phyloP scores from a whole-genome alignment of 2,329 filamentous ascomycete genomes.

The Diaporthe sp. region DNA sequence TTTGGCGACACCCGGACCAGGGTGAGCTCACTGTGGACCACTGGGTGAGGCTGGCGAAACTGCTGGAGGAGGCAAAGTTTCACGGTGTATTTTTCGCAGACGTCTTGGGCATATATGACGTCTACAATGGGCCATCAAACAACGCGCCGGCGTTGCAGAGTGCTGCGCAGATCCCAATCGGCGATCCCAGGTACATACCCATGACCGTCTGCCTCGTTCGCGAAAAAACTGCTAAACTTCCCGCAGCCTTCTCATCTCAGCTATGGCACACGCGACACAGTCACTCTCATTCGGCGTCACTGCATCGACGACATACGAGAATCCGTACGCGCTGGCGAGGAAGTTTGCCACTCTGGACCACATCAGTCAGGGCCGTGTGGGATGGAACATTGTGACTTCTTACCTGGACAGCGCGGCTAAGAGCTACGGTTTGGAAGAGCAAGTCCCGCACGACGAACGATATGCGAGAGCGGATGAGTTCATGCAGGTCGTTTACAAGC shows the following conservation, averaged over 20 bases:
- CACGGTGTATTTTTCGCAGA: slow-evolving; percentile 57
- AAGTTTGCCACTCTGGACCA: slow-evolving; percentile 78
- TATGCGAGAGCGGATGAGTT: slow-evolving; percentile 76
- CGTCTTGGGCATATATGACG: slow-evolving; percentile 73
- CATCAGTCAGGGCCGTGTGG: slow-evolving; percentile 72
- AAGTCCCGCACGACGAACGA: slow-evolving; percentile 70
- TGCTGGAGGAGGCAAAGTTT: slow-evolving; percentile 54
- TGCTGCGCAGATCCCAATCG: slow-evolving; percentile 79
- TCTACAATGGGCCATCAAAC: slow-evolving; percentile 72
- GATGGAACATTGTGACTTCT: slow-evolving; percentile 77
- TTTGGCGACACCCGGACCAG: slow-evolving; percentile 41
- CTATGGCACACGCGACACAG: slow-evolving; percentile 78
- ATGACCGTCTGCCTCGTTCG: neutral
- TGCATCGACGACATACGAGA: slow-evolving; percentile 78
- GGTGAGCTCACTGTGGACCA: slow-evolving; percentile 60
- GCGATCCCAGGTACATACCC: slow-evolving; percentile 72
- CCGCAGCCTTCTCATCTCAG: slow-evolving; percentile 55
- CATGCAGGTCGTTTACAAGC: slow-evolving; percentile 74
- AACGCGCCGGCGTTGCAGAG: slow-evolving; percentile 72
- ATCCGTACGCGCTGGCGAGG: slow-evolving; percentile 77
- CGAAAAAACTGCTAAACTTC: neutral
- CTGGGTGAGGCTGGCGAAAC: slow-evolving; percentile 53
- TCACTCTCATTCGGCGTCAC: slow-evolving; percentile 80
- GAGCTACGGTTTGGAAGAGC: slow-evolving; percentile 68
- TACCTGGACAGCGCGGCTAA: slow-evolving; percentile 79